Percentiles rank a stretch among this genome's conserved stretches.
Conservation (phyloP, 768 basidiomycete species). For the Podaxis rugospora region DNA sequence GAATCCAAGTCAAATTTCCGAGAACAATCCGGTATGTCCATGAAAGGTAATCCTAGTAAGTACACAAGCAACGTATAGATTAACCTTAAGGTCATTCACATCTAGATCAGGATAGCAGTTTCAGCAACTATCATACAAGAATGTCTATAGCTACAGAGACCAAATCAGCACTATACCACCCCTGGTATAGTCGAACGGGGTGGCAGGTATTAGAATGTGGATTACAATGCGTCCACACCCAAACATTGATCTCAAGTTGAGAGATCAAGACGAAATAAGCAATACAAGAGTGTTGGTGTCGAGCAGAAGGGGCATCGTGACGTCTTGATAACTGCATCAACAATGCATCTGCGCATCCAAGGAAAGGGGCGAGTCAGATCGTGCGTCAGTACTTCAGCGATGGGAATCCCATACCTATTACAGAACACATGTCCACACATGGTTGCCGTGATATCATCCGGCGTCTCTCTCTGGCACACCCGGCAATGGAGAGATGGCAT, state of each 20-base stretch:
- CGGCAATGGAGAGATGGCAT: constrained; percentile 41
- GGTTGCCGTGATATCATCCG: constrained; percentile 50
- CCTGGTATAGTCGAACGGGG: not conserved
- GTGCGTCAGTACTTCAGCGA: not conserved
- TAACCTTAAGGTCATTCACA: not conserved
- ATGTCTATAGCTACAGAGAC: constrained; percentile 2
- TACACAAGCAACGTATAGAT: not conserved
- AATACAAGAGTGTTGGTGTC: constrained; percentile 48
- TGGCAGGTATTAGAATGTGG: not conserved
- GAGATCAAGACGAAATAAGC: constrained; percentile 47
- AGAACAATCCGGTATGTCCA: not conserved
- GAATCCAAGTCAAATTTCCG: too few species aligned
- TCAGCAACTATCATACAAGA: not conserved
- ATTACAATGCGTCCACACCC: too few species aligned
- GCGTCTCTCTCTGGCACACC: constrained; percentile 42
- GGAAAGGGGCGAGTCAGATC: not conserved
- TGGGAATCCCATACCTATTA: constrained; percentile 32
- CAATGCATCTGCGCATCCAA: constrained; percentile 42
- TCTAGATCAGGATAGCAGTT: not conserved
- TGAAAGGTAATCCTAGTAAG: not conserved
- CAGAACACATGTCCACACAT: constrained; percentile 66
- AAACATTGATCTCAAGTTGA: not conserved
- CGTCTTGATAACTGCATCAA: constrained; percentile 38
- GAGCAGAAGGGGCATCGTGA: constrained; percentile 50
- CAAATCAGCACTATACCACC: not conserved